phyloP scores from a whole-genome alignment of 768 basidiomycete species.

The Termitomyces sp. region DNA sequence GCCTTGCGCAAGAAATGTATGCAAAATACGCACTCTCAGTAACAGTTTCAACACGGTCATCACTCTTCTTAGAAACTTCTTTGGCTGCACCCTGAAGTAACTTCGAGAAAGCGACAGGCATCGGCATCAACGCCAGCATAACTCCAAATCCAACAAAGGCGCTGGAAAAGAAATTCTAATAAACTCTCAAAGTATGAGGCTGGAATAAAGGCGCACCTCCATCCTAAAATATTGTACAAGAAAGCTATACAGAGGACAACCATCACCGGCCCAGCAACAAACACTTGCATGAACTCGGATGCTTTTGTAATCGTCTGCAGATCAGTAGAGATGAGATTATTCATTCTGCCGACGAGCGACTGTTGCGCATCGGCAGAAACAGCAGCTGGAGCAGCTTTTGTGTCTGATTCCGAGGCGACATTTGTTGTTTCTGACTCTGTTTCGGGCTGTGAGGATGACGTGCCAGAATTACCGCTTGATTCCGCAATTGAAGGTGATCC shows the following conservation, averaged over 20 bases:
- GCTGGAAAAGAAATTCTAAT: constrained; percentile 19
- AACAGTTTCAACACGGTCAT: constrained; percentile 53
- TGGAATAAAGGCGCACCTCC: constrained; percentile 27
- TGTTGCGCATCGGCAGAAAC: constrained; percentile 5
- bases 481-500: neutral
- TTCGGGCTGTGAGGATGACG: constrained; percentile 1
- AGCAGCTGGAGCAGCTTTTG: constrained; percentile 4
- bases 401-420: neutral
- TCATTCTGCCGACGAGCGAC: constrained; percentile 64
- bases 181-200: neutral
- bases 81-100: constrained; percentile 37
- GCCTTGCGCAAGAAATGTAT: neutral
- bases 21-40: constrained; percentile 43
- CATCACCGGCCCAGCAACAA: constrained; percentile 33
- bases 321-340: constrained; percentile 70
- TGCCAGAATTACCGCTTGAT: neutral
- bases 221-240: constrained; percentile 38
- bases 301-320: constrained; percentile 26
- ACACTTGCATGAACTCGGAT: constrained; percentile 26
- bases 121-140: constrained; percentile 44
- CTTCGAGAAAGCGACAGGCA: constrained; percentile 49
- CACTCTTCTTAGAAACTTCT: constrained; percentile 43
- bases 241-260: constrained; percentile 31
- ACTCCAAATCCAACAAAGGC: constrained; percentile 50
- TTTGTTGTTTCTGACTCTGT: neutral